Base-by-base conservation (phyloP, 2,329 filamentous ascomycete species). In the Fusarium goolgardi region DNA sequence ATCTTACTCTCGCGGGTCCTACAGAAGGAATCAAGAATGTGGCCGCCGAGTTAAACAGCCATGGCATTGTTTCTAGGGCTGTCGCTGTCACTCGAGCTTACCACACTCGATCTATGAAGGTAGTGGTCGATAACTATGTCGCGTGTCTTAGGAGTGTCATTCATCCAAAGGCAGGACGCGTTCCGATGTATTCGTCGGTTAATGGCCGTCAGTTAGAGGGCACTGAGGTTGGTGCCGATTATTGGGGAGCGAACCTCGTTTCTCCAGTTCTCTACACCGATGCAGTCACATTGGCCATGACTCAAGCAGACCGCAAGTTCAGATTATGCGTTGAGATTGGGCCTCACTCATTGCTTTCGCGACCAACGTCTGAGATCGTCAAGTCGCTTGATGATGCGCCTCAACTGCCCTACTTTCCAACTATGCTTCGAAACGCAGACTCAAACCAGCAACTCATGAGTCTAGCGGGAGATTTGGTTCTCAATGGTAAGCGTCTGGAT, bases 221-320 rank as follows among this genome's bases (percentile, higher is more conserved):
- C 10, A 62, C 67, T 1, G 69, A 72, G 37, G 69, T 71, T n/a
- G 55, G 62, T 31, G 69, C 69, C 3, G 61, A 59, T 7, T 71
- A 71, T 41, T 71, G 69, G 69, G 69, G 69, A 3, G 52, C 63
- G 20, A 71, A 71, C 20, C 69, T 71, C 31, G 67, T 71, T 18
- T 72, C 69, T 0, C 69, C 69, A 5, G 69, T 71, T 39, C 69
- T 70, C 18, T 71, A 71, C 29, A 71, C 69, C 4, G 69, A 72
- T n/a, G 69, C 69, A 25, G 67, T 72, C 13, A 53, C 31, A 7
- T n/a, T 71, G n/a, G 69, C 69, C 6, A 43, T 72, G 60, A 59
- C 64, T 27, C 31, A 57, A 31, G 0, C 64, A 34, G 58, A 69
- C 20, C 58, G 39, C 32, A 71, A 69, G 41, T 71, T 69, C 6